Base-by-base conservation (phyloP, 768 basidiomycete genomes). In the Psilocybe cubensis region DNA sequence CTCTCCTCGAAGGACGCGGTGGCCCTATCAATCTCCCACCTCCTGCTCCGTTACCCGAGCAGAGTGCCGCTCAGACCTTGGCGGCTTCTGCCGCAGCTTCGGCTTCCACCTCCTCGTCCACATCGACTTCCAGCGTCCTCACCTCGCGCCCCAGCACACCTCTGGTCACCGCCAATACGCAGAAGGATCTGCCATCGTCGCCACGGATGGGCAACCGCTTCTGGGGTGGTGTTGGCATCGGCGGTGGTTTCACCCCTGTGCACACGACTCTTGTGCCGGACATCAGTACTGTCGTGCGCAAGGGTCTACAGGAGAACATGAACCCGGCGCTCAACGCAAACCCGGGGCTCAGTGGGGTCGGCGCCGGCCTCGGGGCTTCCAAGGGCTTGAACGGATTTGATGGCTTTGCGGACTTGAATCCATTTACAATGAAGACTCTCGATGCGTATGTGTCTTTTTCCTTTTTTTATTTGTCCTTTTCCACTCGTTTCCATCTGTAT, bases 191-290 rank as follows among this genome's bases (percentile, higher is more conserved):
- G 4, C 83, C 88, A 1, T 80, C 81, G 0, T 84, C 86, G 1
- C 86, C 86, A 10, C 78, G 85, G 40, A 71, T 85, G 53, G 75
- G 77, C 47, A 78, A 64, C 29, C 67, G 72, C 5, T 94, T 94
- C 80, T 96, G 94, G 94, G 93, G 91, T 33, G 91, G 90, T n/a
- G 76, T 77, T 14, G 70, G 70, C 17, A 57, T 75, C 47, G 74
- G 70, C 60, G 58, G 73, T 76, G 91, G 91, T 1, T 79, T 89
- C 63, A 95, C 92, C 0, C 89, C 90, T 35, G 92, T 94, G 21
- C 93, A 96, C 68, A 85, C 91, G 2, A 85, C 92, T 0, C 80
- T 95, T 41, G 82, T 94, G 33, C 92, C 94, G 0, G 91, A 94
- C 61, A 74, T 86, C 52, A 65, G 58, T 52, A 68, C 61, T 29